Base-by-base conservation (phyloP, 2,329 filamentous ascomycete species). In the Pseudogymnoascus sp. region DNA sequence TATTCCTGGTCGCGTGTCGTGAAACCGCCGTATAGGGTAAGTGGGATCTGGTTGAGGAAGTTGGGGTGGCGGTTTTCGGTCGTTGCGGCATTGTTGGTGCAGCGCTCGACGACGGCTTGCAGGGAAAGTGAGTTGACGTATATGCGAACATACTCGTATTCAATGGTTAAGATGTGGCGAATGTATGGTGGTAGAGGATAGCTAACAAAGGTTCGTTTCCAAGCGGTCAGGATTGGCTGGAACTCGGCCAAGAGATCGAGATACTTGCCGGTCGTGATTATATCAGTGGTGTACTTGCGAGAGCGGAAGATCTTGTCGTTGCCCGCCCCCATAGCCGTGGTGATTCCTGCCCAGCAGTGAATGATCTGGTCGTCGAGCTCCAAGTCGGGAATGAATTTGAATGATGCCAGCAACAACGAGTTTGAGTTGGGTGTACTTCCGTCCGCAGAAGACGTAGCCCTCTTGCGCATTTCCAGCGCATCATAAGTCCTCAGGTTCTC, bases 81-180 rank as follows among this genome's bases (percentile, higher is more conserved):
- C n/a, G 74, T 75, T 63, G 79, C 78, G 18, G 87, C 86, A 66
- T 92, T 88, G 64, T 83, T 92, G 5, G 91, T 93, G 75, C 90
- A 96, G 64, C 92, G 85, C 74, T 97, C 93, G 5, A 97, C 91
- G 3, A 97, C 92, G 21, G 94, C 94, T 75, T 99, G 94, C 1
- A 99, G 79, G 1, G 92, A 92, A 1, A 99, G 80, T 0, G 92
- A 96, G 73, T 97, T 97, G 76, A 97, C 84, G 72, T 97, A 97
- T 59, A 97, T 89, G 69, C 93, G 85, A 27, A 93, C 91, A 72
- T 97, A 97, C 71, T 97, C 91, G 71, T 94, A 97, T 76, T 99
- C 94, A 67, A 97, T 97, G 6, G 86, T 88, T 31, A 99, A 79
- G 63, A 97, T 92, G 72, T 92, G 86, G 31, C 82, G 78, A 66